phyloP scores from a whole-genome alignment of 179 eudicot species.

The Silene noctiflora region DNA sequence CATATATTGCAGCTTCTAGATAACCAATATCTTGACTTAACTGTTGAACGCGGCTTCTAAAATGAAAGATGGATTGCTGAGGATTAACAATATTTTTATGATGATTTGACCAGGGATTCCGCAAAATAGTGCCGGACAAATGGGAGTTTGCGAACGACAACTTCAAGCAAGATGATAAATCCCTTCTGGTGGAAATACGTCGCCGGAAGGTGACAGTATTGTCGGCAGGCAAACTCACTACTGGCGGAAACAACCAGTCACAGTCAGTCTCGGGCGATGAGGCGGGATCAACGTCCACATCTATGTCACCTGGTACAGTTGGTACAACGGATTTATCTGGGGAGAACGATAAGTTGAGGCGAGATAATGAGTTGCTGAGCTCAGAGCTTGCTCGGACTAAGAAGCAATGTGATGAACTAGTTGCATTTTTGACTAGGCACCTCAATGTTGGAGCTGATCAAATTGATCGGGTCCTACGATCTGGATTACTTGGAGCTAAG shows the following conservation, averaged over 20 bases:
- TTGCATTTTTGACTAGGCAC: conserved; percentile 39
- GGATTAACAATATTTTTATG: too few relatives aligned
- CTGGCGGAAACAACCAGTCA: conserved; percentile 26
- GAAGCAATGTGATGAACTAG: conserved; percentile 67
- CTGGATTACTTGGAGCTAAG: conserved; percentile 22
- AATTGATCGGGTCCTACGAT: conserved; percentile 41
- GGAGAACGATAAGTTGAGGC: conserved; percentile 66
- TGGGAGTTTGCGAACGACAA: conserved; percentile 82
- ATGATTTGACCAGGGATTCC: conserved; percentile 58
- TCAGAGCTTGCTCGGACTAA: conserved; percentile 62
- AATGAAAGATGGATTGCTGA: not conserved
- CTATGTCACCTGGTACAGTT: conserved; percentile 45
- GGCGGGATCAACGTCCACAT: conserved; percentile 63
- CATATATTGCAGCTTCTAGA: not conserved
- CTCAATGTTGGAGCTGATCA: conserved; percentile 55
- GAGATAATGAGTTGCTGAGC: conserved; percentile 55
- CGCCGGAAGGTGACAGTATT: conserved; percentile 54
- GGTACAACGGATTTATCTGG: conserved; percentile 46
- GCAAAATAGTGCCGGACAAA: conserved; percentile 78
- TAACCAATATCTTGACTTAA: conserved; percentile 3
- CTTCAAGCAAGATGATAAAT: conserved; percentile 61
- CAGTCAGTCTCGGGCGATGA: conserved; percentile 65
- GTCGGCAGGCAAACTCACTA: conserved; percentile 25
- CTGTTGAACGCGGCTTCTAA: too few relatives aligned
- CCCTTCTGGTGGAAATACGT: conserved; percentile 61